These are phyloP conservation scores for Aureobasidium vineae DNA, from an alignment of 2,329 filamentous ascomycete genomes.

Conservation along the genomic window DNA sequence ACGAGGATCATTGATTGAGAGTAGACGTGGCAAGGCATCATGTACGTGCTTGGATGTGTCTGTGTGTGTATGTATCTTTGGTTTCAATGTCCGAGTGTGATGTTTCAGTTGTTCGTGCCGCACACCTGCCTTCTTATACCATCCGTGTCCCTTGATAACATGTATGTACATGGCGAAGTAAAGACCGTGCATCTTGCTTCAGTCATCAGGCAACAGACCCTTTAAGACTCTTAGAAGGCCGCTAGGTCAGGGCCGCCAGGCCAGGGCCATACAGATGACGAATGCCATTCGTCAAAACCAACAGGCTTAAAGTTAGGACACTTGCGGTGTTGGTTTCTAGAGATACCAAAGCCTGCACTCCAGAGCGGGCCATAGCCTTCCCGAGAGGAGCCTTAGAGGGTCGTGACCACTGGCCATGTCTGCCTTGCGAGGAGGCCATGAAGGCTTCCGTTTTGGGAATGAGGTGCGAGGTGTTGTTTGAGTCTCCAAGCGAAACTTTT, in stretches of 20 bases:
- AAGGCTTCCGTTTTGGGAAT: constrained; percentile 10
- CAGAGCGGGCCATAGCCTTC: constrained; percentile 8
- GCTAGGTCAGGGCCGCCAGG: constrained; percentile 16
- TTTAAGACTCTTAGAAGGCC: background rate
- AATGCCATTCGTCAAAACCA: constrained; percentile 16
- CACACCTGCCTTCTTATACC: constrained; percentile 17
- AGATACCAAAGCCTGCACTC: constrained; percentile 16
- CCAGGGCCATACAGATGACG: constrained; percentile 15
- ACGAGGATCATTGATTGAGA: constrained; percentile 12
- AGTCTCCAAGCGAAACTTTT: background rate
- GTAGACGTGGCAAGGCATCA: background rate
- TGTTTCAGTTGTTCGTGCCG: constrained; percentile 15
- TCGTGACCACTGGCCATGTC: constrained; percentile 15
- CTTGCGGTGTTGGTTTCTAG: constrained; percentile 23
- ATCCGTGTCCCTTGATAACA: background rate
- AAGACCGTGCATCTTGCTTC: constrained; percentile 17
- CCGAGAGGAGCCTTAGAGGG: constrained; percentile 11
- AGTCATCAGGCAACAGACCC: constrained; percentile 23
- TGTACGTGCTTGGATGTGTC: background rate
- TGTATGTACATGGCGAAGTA: constrained; percentile 14
- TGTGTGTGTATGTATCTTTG: background rate
- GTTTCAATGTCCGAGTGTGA: background rate
- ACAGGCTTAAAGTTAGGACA: constrained; percentile 21
- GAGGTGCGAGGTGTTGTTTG: constrained; percentile 4
- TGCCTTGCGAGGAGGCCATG: constrained; percentile 1